Conservation (phyloP, 73 alveolate genomes). For the Tetrahymena thermophila region DNA sequence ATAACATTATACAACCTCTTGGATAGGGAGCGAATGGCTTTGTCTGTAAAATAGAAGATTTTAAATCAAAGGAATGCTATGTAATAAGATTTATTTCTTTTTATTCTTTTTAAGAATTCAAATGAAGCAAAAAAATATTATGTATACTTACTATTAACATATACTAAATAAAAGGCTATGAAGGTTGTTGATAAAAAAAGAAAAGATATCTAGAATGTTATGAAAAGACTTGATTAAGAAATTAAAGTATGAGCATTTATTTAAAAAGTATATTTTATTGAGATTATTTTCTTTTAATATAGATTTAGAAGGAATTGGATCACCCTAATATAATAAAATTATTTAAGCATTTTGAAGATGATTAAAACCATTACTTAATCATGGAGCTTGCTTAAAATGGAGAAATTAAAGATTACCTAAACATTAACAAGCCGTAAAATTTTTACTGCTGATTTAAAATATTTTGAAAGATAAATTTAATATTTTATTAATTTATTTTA, state of each 20-base stretch:
- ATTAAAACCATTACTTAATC: slow-evolving; percentile 4
- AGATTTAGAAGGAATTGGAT: slow-evolving; percentile 5
- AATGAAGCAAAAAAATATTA: background rate
- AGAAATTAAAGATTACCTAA: background rate
- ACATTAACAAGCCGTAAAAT: background rate
- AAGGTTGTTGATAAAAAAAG: background rate
- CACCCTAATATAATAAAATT: slow-evolving; percentile 7
- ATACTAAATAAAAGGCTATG: background rate
- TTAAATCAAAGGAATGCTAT: background rate
- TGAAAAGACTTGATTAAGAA: background rate
- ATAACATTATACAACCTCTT: background rate
- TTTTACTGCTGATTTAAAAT: too few relatives aligned
- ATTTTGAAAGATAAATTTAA: too few relatives aligned
- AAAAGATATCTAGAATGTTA: background rate
- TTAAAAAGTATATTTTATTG: too few relatives aligned
- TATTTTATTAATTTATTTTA: too few relatives aligned
- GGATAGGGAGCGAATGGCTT: background rate
- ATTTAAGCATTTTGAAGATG: slow-evolving; percentile 11
- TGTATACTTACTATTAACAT: background rate
- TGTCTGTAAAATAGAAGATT: background rate
- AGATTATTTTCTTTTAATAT: background rate
- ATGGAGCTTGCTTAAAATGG: slow-evolving; percentile 32
- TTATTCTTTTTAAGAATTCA: background rate
- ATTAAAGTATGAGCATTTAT: background rate
- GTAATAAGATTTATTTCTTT: background rate